Evolutionary conservation across 2,329 filamentous ascomycete genomes (phyloP), one percentile per base, ranked within the genome.

Genomic region (Trichoderma brevicompactum): DNA sequence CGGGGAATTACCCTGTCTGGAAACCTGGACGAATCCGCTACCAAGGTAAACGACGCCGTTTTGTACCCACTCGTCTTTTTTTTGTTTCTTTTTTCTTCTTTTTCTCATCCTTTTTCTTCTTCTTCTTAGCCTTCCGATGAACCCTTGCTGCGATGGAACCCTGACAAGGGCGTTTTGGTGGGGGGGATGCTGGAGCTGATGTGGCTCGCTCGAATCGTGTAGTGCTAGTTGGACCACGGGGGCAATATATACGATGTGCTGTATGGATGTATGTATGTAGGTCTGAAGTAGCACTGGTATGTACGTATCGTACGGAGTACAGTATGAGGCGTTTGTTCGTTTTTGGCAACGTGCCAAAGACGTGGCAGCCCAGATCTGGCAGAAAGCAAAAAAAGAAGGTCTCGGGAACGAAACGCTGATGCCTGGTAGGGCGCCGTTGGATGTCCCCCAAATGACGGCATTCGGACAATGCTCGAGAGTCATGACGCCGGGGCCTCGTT

Each of bases 331-430:
- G 62, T 59, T 65, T 59, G 28, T 59, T 58, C 53, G 46, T 59
- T 56, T 49, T 49, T 58, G 62, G 54, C 48, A 58, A 54, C 50
- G 60, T 36, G 49, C 38, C 48, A 55, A 46, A 64, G 61, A 65
- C 62, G 62, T 65, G 62, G 62, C 62, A 65, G 53, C 44, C 38
- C 62, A 59, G 62, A 65, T 65, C 53, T 65, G 62, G 62, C 43
- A 52, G 53, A 65, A 19, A 38, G 46, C 23, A 52, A 50, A 23
- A 65, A 17, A 44, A 34, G 38, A 59, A 49, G 34, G 60, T 13
- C 60, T 36, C 49, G 38, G 49, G 60, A 44, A 46, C 46, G 60
- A 36, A 54, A 54, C 60, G 60, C 48, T 44, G 53, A 44, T 34
- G 19, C 53, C 43, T 56, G 53, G 53, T 28, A 41, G 15, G n/a